Evolutionary conservation across 192 early-diverging fungal genomes (phyloP), one percentile per base, ranked within the genome.

Genomic region (Fimicolochytrium jonesii): DNA sequence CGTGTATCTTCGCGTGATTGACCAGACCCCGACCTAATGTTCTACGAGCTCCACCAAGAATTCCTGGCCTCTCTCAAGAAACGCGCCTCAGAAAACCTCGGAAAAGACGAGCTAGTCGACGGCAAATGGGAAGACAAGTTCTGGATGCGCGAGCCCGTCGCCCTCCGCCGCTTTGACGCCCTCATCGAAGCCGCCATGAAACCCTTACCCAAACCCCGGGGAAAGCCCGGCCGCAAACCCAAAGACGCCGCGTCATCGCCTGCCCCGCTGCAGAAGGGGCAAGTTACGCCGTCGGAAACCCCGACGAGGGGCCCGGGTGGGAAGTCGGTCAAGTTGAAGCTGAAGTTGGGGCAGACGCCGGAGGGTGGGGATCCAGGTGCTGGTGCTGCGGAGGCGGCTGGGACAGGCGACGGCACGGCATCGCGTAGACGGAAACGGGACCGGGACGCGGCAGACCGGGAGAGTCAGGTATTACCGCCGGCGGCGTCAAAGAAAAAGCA

Each of bases 81-180:
- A 29, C 53, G 72, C 15, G 41, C 35, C 22, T 61, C 28, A 41
- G 15, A 54, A 46, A 35, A 54, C 23, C 29, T 64, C 9, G 50
- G 23, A n/a, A 31, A 23, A 22, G 59, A 62, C 57, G 56, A 69
- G 51, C 70, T 62, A 36, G 70, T 71, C 9, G 67, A 66, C 46
- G 67, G 67, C 33, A 64, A 61, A 32, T 64, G 73, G 54, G 75
- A 75, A 49, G 73, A 77, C 20, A 67, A 68, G 31, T 81, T 81
- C 55, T 81, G 79, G 79, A 77, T 77, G 79, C 56, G 70, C 9
- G 75, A 81, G 56, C 47, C 71, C 35, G 72, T 76, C 29, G 73
- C 67, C 2, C 48, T 77, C 25, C 73, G 73, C 43, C 26, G 79
- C 20, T 74, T 81, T 57, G 74, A 81, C 36, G 48, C 68, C 1